Percentiles rank a stretch among this genome's conserved stretches.
Evolutionary conservation across 2,329 filamentous ascomycete genomes (phyloP).

Genomic region (Aspergillus tubingensis): DNA sequence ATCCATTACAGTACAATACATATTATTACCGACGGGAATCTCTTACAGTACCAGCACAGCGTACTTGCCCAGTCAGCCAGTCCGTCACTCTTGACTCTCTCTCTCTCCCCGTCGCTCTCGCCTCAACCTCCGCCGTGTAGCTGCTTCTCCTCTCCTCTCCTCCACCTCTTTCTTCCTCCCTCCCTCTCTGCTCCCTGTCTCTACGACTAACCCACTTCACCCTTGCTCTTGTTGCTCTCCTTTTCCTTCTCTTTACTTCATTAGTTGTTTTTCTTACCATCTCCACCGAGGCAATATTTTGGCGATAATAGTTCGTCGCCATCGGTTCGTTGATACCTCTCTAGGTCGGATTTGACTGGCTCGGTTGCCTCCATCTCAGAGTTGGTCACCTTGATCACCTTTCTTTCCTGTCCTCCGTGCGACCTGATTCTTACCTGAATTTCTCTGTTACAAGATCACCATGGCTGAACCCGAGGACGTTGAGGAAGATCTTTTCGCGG

Average conservation of each 20-base stretch:
- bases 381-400: neutral
- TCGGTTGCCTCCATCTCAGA: neutral
- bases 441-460: conserved; percentile 27
- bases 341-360: neutral
- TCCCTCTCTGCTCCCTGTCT: neutral
- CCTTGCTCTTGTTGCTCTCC: conserved; percentile 15
- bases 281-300: neutral
- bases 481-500: conserved; percentile 93
- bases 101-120: neutral
- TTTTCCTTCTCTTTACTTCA: conserved; percentile 7
- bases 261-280: conserved; percentile 1
- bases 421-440: conserved; percentile 4
- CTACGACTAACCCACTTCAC: conserved; percentile 6
- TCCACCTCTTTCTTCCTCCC: conserved; percentile 6
- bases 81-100: neutral
- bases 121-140: conserved; percentile 6
- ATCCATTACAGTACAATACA: neutral
- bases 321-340: neutral
- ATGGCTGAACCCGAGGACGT: conserved; percentile 83
- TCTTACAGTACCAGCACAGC: neutral
- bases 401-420: neutral
- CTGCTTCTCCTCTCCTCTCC: neutral
- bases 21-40: neutral
- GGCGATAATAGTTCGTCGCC: neutral
- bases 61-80: neutral